Evolutionary conservation across 75 land plant genomes (phyloP).

Genomic region (Pinus albicaulis): DNA sequence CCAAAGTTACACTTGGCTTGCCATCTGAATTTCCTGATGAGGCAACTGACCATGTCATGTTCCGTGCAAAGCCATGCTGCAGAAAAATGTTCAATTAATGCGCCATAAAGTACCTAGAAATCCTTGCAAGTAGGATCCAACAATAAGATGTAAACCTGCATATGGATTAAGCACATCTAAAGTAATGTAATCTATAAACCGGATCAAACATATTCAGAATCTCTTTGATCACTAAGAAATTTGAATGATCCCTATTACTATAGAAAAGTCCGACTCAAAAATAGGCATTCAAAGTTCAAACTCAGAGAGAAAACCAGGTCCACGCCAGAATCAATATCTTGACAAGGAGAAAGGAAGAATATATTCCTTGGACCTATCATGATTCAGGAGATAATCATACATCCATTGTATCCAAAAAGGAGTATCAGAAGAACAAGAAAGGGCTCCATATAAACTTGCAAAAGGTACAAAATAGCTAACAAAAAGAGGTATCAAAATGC

Average conservation of each 20-base stretch:
- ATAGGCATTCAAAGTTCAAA: not conserved
- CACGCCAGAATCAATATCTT: not conserved
- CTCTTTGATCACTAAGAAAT: not conserved
- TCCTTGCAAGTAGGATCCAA: not conserved
- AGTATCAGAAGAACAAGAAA: not conserved
- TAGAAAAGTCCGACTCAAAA: not conserved
- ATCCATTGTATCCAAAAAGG: not conserved
- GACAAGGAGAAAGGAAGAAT: not conserved
- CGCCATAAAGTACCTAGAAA: not conserved
- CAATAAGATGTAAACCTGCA: not conserved
- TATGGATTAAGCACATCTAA: not conserved
- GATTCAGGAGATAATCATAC: not conserved
- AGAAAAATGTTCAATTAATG: conserved; percentile 6
- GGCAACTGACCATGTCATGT: conserved; percentile 75
- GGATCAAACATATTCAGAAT: not conserved
- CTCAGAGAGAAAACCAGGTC: not conserved
- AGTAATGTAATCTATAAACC: too few relatives aligned
- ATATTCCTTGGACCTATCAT: not conserved
- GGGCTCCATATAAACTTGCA: not conserved
- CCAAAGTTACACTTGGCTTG: conserved; percentile 62
- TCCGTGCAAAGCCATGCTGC: conserved; percentile 99
- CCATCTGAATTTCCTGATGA: conserved; percentile 58
- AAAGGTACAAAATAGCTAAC: not conserved
- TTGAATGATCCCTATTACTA: not conserved
- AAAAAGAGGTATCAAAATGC: not conserved